These are phyloP conservation scores for Maudiozyma humilis DNA, from an alignment of 1,139 yeast genomes.

Conservation along the genomic window DNA sequence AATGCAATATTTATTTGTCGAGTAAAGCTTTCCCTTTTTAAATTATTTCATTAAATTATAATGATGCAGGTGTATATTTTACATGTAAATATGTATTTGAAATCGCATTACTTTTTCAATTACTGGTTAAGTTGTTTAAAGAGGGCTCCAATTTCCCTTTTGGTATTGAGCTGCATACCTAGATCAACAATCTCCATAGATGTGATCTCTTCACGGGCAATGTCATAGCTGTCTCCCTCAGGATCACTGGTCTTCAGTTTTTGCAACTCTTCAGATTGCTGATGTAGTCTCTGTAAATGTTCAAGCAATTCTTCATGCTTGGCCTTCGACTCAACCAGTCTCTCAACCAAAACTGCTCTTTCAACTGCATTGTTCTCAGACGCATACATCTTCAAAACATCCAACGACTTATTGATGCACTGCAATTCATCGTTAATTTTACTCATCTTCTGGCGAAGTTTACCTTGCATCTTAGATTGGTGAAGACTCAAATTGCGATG, in stretches of 20 bases:
- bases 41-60: neutral
- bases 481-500: conserved; percentile 17
- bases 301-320: conserved; percentile 14
- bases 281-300: conserved; percentile 16
- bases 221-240: neutral
- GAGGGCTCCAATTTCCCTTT: conserved; percentile 22
- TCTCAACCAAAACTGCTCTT: conserved; percentile 15
- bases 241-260: neutral
- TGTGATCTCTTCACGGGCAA: conserved; percentile 9
- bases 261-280: conserved; percentile 11
- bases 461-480: conserved; percentile 17
- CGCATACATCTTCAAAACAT: conserved; percentile 18
- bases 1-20: neutral
- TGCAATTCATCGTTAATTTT: conserved; percentile 10
- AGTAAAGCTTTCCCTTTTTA: neutral
- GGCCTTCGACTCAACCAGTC: conserved; percentile 12
- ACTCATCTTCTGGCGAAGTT: conserved; percentile 18
- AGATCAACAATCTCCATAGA: conserved; percentile 23
- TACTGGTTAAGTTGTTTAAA: conserved; percentile 16
- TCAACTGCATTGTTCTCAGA: conserved; percentile 11
- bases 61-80: neutral
- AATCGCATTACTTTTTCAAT: neutral
- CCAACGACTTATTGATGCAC: conserved; percentile 14
- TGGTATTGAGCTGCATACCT: conserved; percentile 22
- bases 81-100: neutral